A percentile compares a stretch with the other conserved stretches of the same genome.
Conservation (phyloP, 1,139 yeast species). For the Candida tetrigidarum region DNA sequence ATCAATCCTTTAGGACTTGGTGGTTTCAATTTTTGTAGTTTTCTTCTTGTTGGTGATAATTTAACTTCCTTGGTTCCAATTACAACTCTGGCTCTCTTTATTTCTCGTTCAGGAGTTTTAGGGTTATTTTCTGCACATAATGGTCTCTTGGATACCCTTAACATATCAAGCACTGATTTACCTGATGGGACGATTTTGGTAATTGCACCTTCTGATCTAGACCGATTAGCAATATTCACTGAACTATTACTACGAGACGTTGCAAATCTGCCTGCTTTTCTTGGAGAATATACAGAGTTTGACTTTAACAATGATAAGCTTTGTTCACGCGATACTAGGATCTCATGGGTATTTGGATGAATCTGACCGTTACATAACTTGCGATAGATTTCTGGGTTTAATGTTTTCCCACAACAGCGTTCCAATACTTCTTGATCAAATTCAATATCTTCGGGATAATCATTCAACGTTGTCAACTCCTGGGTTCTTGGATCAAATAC, state of each 20-base stretch:
- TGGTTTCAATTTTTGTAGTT: slow-evolving; percentile 12
- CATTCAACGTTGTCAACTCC: slow-evolving; percentile 59
- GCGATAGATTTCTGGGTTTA: slow-evolving; percentile 50
- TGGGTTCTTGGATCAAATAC: slow-evolving; percentile 71
- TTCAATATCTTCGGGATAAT: slow-evolving; percentile 47
- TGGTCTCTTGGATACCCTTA: slow-evolving; percentile 9
- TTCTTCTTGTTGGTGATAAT: slow-evolving; percentile 18
- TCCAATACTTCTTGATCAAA: slow-evolving; percentile 45
- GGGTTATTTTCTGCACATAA: neutral
- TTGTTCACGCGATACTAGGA: slow-evolving; percentile 52
- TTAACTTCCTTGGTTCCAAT: slow-evolving; percentile 5
- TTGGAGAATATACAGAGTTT: slow-evolving; percentile 22
- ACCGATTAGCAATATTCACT: slow-evolving; percentile 8
- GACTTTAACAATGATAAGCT: slow-evolving; percentile 29
- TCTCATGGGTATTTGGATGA: slow-evolving; percentile 64
- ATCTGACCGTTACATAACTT: slow-evolving; percentile 67
- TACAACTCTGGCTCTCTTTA: slow-evolving; percentile 11
- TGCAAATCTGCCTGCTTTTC: neutral
- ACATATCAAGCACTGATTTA: slow-evolving; percentile 16
- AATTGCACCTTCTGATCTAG: slow-evolving; percentile 12
- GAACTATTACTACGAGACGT: neutral
- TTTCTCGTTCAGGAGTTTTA: slow-evolving; percentile 8
- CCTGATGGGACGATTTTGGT: neutral
- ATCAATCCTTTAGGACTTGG: slow-evolving; percentile 11
- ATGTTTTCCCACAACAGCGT: slow-evolving; percentile 66